Base-by-base conservation (phyloP, 228 moss, liverwort and hornwort species). In the Sphagnum fallax region DNA sequence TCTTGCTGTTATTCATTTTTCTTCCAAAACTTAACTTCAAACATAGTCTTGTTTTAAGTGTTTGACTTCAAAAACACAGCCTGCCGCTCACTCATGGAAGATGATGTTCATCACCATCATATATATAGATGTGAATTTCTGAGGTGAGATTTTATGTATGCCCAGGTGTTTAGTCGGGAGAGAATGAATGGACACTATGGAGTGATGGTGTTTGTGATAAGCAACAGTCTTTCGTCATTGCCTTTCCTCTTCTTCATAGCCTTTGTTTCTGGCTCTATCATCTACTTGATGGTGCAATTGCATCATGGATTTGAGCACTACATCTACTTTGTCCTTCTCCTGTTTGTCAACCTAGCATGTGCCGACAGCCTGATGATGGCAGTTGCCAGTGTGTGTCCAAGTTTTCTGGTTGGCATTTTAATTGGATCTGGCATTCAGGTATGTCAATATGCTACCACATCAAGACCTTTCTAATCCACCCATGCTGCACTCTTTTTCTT, bases 281-380 rank as follows among this genome's bases (percentile, higher is more conserved):
- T 84, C 58, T 88, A 88, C 72, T 84, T 72, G 72, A 77, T 88
- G 84, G 74, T 65, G 65, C 65, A 70, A 8, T 65, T 88, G 74
- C 88, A 88, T 70, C 63, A 71, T 4, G 88, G 88, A 48, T 52
- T 82, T 4, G 66, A 51, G 0, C 80, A 82, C 70, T 84, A 78
- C 60, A 63, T 70, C n/a, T 88, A 88, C 59, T 88, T 88, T 12
- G 80, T 84, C 47, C 49, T 88, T 49, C 79, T 75, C 6, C 84
- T 88, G 70, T 84, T 79, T 75, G 70, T 73, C 48, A 77, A 82
- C 52, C 79, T 88, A 66, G 78, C 76, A 0, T 81, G 80, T 5
- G 88, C 82, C 47, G 88, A 88, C 74, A 82, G 84, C 69, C 79
- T 88, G 69, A 88, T 88, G 88, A 88, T 88, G 88, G 88, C 88